Percentiles rank a stretch among this genome's conserved stretches.
phyloP scores from a whole-genome alignment of 2,329 filamentous ascomycete genomes.

The Beauveria asiatica region DNA sequence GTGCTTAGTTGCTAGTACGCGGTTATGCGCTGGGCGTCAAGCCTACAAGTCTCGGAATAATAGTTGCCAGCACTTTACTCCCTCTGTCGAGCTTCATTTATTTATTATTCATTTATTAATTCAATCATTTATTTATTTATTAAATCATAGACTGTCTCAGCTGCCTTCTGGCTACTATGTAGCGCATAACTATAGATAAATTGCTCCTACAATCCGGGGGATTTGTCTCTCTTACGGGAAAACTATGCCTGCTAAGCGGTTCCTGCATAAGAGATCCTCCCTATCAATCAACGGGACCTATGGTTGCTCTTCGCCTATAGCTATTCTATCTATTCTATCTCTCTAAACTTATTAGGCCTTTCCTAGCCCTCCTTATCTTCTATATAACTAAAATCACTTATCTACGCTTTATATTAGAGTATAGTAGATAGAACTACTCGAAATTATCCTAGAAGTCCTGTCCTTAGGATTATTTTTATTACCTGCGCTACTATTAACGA shows the following conservation, averaged over 20 bases:
- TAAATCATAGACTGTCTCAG: background rate
- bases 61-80: background rate
- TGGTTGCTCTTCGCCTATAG: background rate
- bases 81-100: too few species aligned
- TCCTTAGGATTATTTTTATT: slow-evolving; percentile 25
- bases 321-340: slow-evolving; percentile 19
- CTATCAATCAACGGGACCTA: background rate
- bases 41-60: background rate
- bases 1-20: background rate
- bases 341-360: slow-evolving; percentile 19
- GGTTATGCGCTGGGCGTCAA: background rate
- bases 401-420: slow-evolving; percentile 15
- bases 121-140: too few species aligned
- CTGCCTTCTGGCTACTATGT: background rate
- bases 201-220: background rate
- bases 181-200: background rate
- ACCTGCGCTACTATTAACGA: slow-evolving; percentile 23
- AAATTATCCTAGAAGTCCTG: slow-evolving; percentile 22
- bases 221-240: background rate
- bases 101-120: too few species aligned
- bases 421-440: slow-evolving; percentile 19
- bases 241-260: background rate
- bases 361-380: slow-evolving; percentile 21
- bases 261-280: background rate
- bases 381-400: slow-evolving; percentile 19